Base-by-base conservation (phyloP, 2,329 filamentous ascomycete genomes). In the Stemphylium beticola region DNA sequence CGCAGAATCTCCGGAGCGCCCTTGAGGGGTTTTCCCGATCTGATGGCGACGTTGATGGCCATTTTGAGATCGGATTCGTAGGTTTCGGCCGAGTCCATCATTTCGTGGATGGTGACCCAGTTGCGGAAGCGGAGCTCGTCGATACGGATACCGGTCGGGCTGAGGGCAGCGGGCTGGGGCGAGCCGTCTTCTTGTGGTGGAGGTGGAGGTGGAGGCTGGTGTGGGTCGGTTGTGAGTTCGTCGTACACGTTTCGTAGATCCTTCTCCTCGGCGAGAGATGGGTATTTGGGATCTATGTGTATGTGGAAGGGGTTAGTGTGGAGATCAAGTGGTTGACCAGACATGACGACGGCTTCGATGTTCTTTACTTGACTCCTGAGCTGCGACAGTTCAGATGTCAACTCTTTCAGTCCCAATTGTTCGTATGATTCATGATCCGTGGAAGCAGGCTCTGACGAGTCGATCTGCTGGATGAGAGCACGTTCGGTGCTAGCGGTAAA, bases 41-140 rank as follows among this genome's bases (percentile, higher is more conserved):
- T 47, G 9, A 60, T 60, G 44, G 65, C 65, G 10, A 52, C 31
- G 20, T 64, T 40, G 20, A 62, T 20, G 9, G 41, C 49, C 15
- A 17, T 14, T 33, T 49, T 37, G 4, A 53, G 41, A 6, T 44
- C 44, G 3, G 42, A 38, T 20, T 73, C 58, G 44, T 58, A 57
- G 7, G 46, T 42, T 47, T 75, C 68, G 9, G 77, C 77, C 14
- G 75, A 63, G 18, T 64, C 66, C 55, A 83, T 73, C 46, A 83
- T 68, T 44, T 79, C 74, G 47, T 80, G 78, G 41, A 83, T 71
- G 7, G 68, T 69, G 42, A 76, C 71, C 82, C 82, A 84, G 53
- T 82, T 82, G 54, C 76, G 73, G 65, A 79, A 83, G 33, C 81
- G 76, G 12, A 82, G 67, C 18, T 77, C 72, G 34, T 76, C 76